Base-by-base conservation (phyloP, 2,329 filamentous ascomycete genomes). In the Cucurbitaria berberidis region DNA sequence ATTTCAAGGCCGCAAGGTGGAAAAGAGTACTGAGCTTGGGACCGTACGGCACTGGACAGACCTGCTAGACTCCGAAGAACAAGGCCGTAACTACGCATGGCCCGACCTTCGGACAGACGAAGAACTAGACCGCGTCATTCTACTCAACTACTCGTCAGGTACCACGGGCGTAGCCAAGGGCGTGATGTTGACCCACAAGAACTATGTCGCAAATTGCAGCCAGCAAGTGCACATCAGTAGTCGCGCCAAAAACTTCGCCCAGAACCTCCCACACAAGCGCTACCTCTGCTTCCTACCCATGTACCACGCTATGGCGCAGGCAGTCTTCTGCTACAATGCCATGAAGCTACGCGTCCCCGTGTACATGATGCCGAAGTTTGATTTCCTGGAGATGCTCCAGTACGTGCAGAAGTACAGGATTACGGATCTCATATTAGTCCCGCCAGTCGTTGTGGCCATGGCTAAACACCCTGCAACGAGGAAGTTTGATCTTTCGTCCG, bases 121-220 rank as follows among this genome's bases (percentile, higher is more conserved):
- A 1, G 80, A 80, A 52, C 72, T 76, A 21, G 62, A 81, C 49
- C 80, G 81, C 5, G 84, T 84, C 1, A 85, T 88, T 61, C 87
- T 85, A 6, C 82, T 96, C 57, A 95, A 96, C 74, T 96, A 93
- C 75, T 89, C 86, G 59, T 88, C 84, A 26, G 86, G 90, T 10
- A 93, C 89, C 1, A 96, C 91, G 2, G 91, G 91, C 6, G 81
- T 91, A 3, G 90, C 91, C 9, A 96, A 96, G 72, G 91, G 91
- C 10, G 91, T 95, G 13, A 86, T 89, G 74, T 89, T 95, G 59
- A 86, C 86, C n/a, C 91, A 96, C 74, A 78, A 80, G 54, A 89
- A 91, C 62, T 90, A 91, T 66, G 83, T 92, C 38, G 82, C 89
- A 57, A 93, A 93, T 68, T 83, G 85, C 60, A 64, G 78, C 13